These are phyloP conservation scores for Tricholoma hemisulphureum DNA, from an alignment of 768 basidiomycete species.

Conservation along the genomic window DNA sequence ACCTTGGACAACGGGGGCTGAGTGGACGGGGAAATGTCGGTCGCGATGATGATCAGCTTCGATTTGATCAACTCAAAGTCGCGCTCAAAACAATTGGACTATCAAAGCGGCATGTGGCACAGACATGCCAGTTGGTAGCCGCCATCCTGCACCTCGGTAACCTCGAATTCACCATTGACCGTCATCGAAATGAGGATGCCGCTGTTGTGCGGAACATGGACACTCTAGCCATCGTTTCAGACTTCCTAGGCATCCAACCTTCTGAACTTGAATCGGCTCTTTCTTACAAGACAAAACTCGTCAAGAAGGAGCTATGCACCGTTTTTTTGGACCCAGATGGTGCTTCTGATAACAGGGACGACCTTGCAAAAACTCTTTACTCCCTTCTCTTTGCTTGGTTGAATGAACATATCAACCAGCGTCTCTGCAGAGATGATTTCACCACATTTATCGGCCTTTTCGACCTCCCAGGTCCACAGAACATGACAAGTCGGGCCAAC, in stretches of 20 bases:
- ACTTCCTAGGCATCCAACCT: slow-evolving; percentile 84
- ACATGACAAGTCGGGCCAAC: slow-evolving; percentile 83
- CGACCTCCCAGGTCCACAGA: slow-evolving; percentile 92
- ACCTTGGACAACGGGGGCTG: slow-evolving; percentile 71
- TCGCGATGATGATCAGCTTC: slow-evolving; percentile 76
- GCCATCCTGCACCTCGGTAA: slow-evolving; percentile 97
- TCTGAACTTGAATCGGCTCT: slow-evolving; percentile 73
- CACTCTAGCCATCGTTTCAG: slow-evolving; percentile 77
- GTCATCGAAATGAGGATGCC: slow-evolving; percentile 83
- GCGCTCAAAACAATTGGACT: slow-evolving; percentile 92
- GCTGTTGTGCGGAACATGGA: slow-evolving; percentile 89
- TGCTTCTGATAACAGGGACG: slow-evolving; percentile 89
- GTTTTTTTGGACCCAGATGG: slow-evolving; percentile 95
- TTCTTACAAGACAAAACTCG: slow-evolving; percentile 88
- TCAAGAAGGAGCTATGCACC: slow-evolving; percentile 96
- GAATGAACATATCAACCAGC: slow-evolving; percentile 94
- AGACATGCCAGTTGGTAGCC: slow-evolving; percentile 91
- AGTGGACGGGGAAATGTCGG: slow-evolving; percentile 44
- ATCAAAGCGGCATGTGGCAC: slow-evolving; percentile 92
- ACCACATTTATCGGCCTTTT: slow-evolving; percentile 89
- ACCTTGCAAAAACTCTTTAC: slow-evolving; percentile 90
- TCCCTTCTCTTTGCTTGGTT: slow-evolving; percentile 95
- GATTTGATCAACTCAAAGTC: slow-evolving; percentile 92
- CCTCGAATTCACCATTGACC: slow-evolving; percentile 86
- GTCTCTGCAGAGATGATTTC: slow-evolving; percentile 92